Percentiles rank a stretch among this genome's conserved stretches.
These are phyloP conservation scores for Sporothrix schenckii DNA, from an alignment of 2,329 filamentous ascomycete genomes.

Conservation along the genomic window DNA sequence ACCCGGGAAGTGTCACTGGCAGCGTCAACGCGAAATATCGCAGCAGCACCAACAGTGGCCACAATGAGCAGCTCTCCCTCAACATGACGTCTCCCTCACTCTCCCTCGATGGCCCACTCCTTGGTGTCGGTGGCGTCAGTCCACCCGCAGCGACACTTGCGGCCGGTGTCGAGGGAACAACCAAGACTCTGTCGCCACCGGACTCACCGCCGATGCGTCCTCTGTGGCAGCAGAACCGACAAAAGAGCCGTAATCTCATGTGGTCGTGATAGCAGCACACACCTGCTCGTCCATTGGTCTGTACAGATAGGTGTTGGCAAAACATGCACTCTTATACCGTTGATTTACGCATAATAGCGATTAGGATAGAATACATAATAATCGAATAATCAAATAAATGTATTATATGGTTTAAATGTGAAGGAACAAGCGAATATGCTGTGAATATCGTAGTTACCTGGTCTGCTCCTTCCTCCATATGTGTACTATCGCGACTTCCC, in stretches of 20 bases:
- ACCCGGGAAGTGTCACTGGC: too few species aligned
- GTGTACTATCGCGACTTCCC: neutral
- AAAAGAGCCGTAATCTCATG: constrained; percentile 52
- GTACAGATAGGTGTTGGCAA: neutral
- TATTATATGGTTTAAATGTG: neutral
- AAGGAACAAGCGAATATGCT: neutral
- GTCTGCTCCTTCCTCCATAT: neutral
- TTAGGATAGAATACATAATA: constrained; percentile 7
- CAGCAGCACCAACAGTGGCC: constrained; percentile 5
- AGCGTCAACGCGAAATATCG: neutral
- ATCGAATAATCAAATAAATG: neutral
- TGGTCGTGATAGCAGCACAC: constrained; percentile 40
- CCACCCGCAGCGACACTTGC: constrained; percentile 2
- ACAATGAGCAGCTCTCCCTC: constrained; percentile 11
- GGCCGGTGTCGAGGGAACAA: neutral
- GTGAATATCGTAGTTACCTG: too few species aligned
- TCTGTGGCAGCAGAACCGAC: constrained; percentile 59
- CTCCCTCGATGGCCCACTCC: constrained; percentile 1
- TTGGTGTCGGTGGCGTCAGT: neutral
- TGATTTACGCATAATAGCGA: neutral
- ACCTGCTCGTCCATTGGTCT: too few species aligned
- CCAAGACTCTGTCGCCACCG: neutral
- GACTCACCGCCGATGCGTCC: constrained; percentile 41
- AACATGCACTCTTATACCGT: neutral
- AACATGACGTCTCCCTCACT: constrained; percentile 29